Evolutionary conservation across 805 yeast species (phyloP), one percentile per base, ranked within the genome.

Genomic region (Candida mattraensis): DNA sequence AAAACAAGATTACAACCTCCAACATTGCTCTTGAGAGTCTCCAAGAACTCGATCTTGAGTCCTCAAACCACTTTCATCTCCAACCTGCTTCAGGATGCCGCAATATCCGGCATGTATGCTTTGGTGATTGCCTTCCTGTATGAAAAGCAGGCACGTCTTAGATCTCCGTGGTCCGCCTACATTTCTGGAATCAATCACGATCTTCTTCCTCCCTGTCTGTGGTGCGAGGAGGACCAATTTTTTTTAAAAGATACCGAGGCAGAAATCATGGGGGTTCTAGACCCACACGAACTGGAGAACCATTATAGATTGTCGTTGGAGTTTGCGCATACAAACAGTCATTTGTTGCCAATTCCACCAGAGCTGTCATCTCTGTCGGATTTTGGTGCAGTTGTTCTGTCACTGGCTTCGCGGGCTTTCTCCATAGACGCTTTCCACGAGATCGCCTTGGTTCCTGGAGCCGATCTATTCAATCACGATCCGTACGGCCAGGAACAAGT

Each of bases 361-460:
- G 66, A 68, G 9, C 58, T 73, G 14, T 23, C 33, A 8, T 30
- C 47, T 12, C 34, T 42, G 2, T 16, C 33, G 7, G 55, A 56
- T 12, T 85, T 86, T 45, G 78, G 84, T 3, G 70, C 76, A 5
- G 67, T 69, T 3, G 77, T 76, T 5, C 75, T 72, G 50, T 73
- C 81, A 0, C 70, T 87, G 11, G 78, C 89, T 0, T 77, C 93
- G 1, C 70, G 96, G 42, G 88, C 89, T 1, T 89, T 91, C 56
- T 80, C 78, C 25, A 76, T 89, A 18, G 98, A 91, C 58, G 69
- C 69, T 32, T 88, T 60, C 54, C 87, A 83, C 49, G 84, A 79
- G 20, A 67, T 81, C 19, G 87, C 85, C 0, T 63, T 91, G 32
- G 95, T 89, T 16, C 96, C 97, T 0, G 86, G 88, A 11, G 97